Evolutionary conservation across 305 asterid species (phyloP).

Genomic region (Withania somnifera): DNA sequence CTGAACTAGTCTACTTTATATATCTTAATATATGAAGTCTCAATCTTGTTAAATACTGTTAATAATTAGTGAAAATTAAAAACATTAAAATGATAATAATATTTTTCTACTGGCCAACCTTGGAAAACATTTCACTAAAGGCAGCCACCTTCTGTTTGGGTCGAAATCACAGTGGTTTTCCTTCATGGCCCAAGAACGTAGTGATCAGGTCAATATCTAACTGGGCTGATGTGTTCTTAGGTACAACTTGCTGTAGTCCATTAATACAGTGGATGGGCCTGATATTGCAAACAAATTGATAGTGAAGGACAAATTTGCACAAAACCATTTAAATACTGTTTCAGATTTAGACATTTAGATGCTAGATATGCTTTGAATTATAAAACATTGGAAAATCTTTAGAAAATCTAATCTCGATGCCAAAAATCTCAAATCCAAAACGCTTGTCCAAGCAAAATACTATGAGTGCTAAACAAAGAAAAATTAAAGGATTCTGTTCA

Average conservation of each 20-base stretch:
- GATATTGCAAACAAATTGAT: not conserved
- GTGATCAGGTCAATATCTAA: not conserved
- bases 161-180: not conserved
- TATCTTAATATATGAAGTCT: not conserved
- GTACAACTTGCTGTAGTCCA: not conserved
- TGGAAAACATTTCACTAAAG: not conserved
- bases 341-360: not conserved
- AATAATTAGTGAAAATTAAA: not conserved
- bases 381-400: not conserved
- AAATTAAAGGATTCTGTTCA: not conserved
- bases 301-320: too few species aligned
- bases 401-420: not conserved
- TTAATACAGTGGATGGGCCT: not conserved
- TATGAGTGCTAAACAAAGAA: not conserved
- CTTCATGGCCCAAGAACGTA: not conserved
- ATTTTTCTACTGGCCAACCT: too few species aligned
- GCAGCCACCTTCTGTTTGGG: not conserved
- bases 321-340: too few species aligned
- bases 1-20: not conserved
- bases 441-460: not conserved
- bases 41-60: not conserved
- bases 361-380: not conserved
- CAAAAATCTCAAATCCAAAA: not conserved
- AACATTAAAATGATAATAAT: not conserved
- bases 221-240: not conserved